These are phyloP conservation scores for Bacterosira constricta DNA, from an alignment of 108 stramenopile species.

Conservation along the genomic window DNA sequence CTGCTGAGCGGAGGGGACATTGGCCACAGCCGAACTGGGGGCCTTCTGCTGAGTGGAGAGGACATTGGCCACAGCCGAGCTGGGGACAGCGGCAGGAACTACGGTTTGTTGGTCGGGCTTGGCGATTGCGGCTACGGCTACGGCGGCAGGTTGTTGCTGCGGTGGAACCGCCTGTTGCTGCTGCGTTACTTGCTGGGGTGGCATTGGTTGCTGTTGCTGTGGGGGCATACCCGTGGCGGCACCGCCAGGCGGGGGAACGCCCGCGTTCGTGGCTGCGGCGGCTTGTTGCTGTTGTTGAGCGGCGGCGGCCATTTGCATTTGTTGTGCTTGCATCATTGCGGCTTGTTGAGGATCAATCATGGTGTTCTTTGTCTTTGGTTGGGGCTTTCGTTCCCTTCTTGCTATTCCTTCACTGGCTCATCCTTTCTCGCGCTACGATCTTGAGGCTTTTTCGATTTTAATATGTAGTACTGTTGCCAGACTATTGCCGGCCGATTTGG, in stretches of 20 bases:
- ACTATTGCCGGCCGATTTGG: too few relatives aligned
- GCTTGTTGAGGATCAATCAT: constrained; percentile 8
- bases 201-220: too few relatives aligned
- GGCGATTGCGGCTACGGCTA: too few relatives aligned
- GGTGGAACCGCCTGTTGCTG: constrained; percentile 7
- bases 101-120: too few relatives aligned
- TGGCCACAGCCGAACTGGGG: not conserved
- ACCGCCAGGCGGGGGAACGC: not conserved
- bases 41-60: not conserved
- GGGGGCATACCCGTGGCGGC: too few relatives aligned
- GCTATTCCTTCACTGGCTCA: not conserved
- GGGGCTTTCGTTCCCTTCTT: not conserved
- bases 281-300: not conserved
- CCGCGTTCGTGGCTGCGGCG: not conserved
- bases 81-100: not conserved
- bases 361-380: too few relatives aligned
- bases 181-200: not conserved
- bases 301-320: constrained; percentile 5
- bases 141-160: not conserved
- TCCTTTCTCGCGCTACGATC: not conserved
- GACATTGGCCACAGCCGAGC: not conserved
- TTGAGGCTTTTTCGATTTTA: not conserved
- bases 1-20: not conserved
- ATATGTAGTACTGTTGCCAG: too few relatives aligned
- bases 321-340: constrained; percentile 4